Percentiles rank a stretch among this genome's conserved stretches.
phyloP scores from a whole-genome alignment of 768 basidiomycete genomes.

The Leccinellum luteum region DNA sequence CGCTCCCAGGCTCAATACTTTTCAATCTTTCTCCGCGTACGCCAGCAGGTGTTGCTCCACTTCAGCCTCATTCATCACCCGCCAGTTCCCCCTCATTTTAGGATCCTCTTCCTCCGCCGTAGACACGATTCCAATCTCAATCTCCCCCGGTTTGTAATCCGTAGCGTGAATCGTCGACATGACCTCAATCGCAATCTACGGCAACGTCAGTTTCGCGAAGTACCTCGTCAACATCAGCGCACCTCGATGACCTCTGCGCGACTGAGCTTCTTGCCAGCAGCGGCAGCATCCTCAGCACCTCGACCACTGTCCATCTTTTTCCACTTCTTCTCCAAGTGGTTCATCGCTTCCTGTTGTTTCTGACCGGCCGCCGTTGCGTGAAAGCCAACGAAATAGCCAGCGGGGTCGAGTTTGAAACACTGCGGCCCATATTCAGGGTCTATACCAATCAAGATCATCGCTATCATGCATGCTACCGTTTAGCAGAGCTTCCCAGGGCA shows the following conservation, averaged over 20 bases:
- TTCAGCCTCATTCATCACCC: slow-evolving; percentile 73
- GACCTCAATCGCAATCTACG: slow-evolving; percentile 87
- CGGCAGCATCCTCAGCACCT: slow-evolving; percentile 75
- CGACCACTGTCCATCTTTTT: slow-evolving; percentile 83
- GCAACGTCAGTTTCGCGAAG: neutral
- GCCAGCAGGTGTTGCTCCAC: slow-evolving; percentile 79
- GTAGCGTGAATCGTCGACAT: slow-evolving; percentile 94
- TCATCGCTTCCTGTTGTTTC: slow-evolving; percentile 99
- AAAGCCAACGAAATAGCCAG: slow-evolving; percentile 98
- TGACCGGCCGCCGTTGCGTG: slow-evolving; percentile 95
- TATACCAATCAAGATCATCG: slow-evolving; percentile 93
- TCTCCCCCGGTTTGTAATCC: slow-evolving; percentile 93
- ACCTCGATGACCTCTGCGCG: slow-evolving; percentile 90
- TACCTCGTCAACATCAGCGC: slow-evolving; percentile 19
- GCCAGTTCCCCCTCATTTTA: slow-evolving; percentile 75
- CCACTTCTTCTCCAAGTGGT: slow-evolving; percentile 98
- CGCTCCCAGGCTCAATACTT: slow-evolving; percentile 18
- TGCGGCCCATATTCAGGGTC: slow-evolving; percentile 94
- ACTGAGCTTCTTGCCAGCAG: slow-evolving; percentile 70
- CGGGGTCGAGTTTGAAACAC: slow-evolving; percentile 96
- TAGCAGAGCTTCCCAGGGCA: neutral
- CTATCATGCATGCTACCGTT: slow-evolving; percentile 38
- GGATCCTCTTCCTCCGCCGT: slow-evolving; percentile 65
- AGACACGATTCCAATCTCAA: slow-evolving; percentile 94
- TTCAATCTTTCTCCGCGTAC: slow-evolving; percentile 83